Percentiles rank a stretch among this genome's conserved stretches.
These are phyloP conservation scores for Paspalum vaginatum DNA, from an alignment of 176 grass and related monocot species.

Conservation along the genomic window DNA sequence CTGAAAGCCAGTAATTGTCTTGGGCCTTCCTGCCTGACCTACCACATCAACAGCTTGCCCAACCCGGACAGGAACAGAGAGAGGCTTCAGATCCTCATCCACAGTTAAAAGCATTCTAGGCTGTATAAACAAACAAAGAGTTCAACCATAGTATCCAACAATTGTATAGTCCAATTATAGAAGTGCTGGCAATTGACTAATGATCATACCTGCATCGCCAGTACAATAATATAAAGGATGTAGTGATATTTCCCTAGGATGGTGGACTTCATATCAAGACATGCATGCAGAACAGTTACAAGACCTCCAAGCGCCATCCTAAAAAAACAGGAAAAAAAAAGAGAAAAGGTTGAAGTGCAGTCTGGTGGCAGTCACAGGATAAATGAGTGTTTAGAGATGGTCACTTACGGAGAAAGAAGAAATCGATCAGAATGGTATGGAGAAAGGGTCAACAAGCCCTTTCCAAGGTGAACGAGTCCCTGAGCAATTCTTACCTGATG, in stretches of 20 bases:
- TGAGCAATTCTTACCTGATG: constrained; percentile 97
- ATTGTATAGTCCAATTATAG: neutral
- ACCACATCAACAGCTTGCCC: constrained; percentile 98
- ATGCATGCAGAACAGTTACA: constrained; percentile 85
- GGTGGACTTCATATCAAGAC: constrained; percentile 93
- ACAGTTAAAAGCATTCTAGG: constrained; percentile 97
- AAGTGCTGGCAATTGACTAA: neutral
- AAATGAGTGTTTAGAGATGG: neutral
- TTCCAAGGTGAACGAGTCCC: constrained; percentile 96
- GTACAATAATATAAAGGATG: constrained; percentile 82
- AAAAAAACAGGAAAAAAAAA: constrained; percentile 1
- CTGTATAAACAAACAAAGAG: constrained; percentile 47
- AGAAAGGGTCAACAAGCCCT: constrained; percentile 95
- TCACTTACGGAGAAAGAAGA: constrained; percentile 89
- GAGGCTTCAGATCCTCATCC: constrained; percentile 91
- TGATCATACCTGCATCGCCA: constrained; percentile 87
- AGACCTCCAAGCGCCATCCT: constrained; percentile 94
- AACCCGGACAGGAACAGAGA: constrained; percentile 88
- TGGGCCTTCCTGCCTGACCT: constrained; percentile 96
- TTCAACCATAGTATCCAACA: constrained; percentile 18
- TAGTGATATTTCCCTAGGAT: constrained; percentile 97
- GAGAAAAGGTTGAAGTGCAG: constrained; percentile 3
- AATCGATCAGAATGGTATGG: constrained; percentile 98
- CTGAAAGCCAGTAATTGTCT: constrained; percentile 97
- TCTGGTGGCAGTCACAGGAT: neutral